Evolutionary conservation across 2,329 filamentous ascomycete genomes (phyloP).

Genomic region (Cercospora brassicicola): DNA sequence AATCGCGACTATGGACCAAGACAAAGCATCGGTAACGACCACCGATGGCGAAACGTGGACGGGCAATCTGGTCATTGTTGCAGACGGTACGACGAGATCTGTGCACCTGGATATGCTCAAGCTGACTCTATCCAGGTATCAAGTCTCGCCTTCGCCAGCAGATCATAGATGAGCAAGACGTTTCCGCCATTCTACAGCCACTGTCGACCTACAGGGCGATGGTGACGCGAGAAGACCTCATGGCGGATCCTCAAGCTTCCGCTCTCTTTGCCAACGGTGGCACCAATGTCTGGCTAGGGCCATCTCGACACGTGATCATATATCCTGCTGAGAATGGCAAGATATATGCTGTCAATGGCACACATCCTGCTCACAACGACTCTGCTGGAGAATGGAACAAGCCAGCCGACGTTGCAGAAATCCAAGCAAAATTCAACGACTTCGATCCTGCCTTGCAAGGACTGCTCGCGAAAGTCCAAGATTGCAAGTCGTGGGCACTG

Average conservation of each 20-base stretch:
- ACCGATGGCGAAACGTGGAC: conserved; percentile 1
- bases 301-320: conserved; percentile 10
- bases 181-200: conserved; percentile 9
- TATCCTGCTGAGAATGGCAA: conserved; percentile 8
- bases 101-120: not conserved
- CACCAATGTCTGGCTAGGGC: conserved; percentile 7
- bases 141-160: conserved; percentile 11
- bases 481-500: conserved; percentile 12
- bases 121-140: conserved; percentile 6
- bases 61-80: conserved; percentile 6
- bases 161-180: conserved; percentile 2
- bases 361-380: conserved; percentile 8
- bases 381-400: conserved; percentile 13
- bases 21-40: conserved; percentile 4
- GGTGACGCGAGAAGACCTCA: conserved; percentile 2
- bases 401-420: conserved; percentile 5
- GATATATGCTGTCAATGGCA: conserved; percentile 7
- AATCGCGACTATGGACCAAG: not conserved
- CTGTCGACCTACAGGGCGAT: conserved; percentile 10
- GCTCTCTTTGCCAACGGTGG: not conserved
- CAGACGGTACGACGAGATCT: conserved; percentile 7
- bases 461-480: not conserved
- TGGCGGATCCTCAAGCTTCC: not conserved
- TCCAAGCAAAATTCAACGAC: conserved; percentile 6
- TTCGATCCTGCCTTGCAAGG: conserved; percentile 9